Evolutionary conservation across 2,329 filamentous ascomycete species (phyloP), one percentile per base, ranked within the genome.

Genomic region (Berkeleyomyces rouxiae): DNA sequence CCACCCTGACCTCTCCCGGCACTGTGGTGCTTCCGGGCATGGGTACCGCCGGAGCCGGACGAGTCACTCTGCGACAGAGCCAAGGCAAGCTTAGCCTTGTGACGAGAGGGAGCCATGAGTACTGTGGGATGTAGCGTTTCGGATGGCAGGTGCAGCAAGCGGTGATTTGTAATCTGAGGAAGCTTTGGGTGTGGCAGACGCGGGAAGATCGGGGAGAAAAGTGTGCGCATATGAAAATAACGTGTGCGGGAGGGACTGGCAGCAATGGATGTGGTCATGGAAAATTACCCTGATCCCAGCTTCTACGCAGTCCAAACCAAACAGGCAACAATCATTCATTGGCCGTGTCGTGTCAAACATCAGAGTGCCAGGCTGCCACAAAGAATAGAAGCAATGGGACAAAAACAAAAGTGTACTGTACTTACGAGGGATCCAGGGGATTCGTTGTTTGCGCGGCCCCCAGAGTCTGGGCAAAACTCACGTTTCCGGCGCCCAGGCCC

Each of bases 401-500:
- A 31, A 57, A 43, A 57, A 44, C n/a, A 23, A 7, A 57, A 33
- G 23, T 23, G 23, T 23, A 23, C 23, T 23, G 23, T 7, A 64
- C 83, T 74, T 81, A 86, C 83, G 82, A 83, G 63, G 82, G 75
- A 70, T 86, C 83, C 65, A 86, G 73, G 49, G 82, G 78, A 66
- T 82, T 82, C 67, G 79, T 75, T 68, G 81, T 78, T 72, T 84
- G 82, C 64, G 82, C 84, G 66, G 81, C 81, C 69, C 78, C 79
- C 69, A 86, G 74, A 70, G 82, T 85, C 71, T 86, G 83, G 58
- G 83, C 82, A 72, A 86, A 86, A 72, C 82, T 86, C 64, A 83
- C 75, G 71, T 79, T 83, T 68, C 81, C 76, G 9, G 64, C 59
- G 66, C 78, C 77, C 69, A 59, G 42, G 37, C 82, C 72, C 74